Conservation (phyloP, 2,329 filamentous ascomycete species). For the Talaromyces marneffei region DNA sequence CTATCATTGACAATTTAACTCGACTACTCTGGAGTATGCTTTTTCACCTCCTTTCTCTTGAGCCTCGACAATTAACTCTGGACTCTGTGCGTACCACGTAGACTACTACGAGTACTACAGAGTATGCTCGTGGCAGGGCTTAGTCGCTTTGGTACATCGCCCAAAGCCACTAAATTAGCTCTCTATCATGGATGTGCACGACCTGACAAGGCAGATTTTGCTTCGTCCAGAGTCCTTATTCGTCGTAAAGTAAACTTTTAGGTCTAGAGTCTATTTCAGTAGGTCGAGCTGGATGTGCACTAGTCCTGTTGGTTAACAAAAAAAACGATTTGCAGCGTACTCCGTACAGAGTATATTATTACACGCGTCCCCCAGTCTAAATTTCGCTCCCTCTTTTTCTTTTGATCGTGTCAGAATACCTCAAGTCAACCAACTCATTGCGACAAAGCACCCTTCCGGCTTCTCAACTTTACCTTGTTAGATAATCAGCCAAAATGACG, state of each 20-base stretch:
- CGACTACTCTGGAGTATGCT: not conserved
- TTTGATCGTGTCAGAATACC: not conserved
- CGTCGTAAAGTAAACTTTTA: not conserved
- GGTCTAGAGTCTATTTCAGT: not conserved
- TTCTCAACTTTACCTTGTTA: not conserved
- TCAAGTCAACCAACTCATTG: not conserved
- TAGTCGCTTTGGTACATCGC: not conserved
- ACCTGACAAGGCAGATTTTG: not conserved
- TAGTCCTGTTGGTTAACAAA: not conserved
- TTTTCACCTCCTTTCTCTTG: not conserved
- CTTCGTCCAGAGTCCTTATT: not conserved
- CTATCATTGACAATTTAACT: not conserved
- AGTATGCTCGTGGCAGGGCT: too few species aligned
- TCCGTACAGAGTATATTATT: too few species aligned
- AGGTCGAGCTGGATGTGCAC: not conserved
- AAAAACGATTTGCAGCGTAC: not conserved
- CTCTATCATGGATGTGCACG: not conserved
- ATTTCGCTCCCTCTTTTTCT: not conserved
- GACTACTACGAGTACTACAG: too few species aligned
- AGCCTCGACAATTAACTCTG: not conserved
- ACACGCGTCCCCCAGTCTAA: not conserved
- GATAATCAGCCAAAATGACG: slow-evolving; percentile 9
- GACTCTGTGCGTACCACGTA: too few species aligned
- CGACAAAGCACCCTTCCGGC: not conserved
- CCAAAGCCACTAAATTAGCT: not conserved